Base-by-base conservation (phyloP, 73 alveolate species). In the Uronychia setigera region DNA sequence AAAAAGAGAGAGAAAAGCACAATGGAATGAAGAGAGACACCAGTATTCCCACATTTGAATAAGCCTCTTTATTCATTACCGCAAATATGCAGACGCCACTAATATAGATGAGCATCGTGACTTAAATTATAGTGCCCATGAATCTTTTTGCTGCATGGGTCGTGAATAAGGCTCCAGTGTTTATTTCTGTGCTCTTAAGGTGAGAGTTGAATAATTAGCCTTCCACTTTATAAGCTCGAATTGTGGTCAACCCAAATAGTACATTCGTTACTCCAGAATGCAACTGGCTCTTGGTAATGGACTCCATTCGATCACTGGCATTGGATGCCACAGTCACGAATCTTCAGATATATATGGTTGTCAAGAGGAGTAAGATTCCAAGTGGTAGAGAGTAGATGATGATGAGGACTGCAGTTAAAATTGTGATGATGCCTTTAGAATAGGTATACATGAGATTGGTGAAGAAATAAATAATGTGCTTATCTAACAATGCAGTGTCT, bases 401-500 rank as follows among this genome's bases (percentile, higher is more conserved):
- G 67, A 46, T 46, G 67, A 11, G 19, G n/a, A 46, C 5, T 11
- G 19, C 19, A 11, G 67, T 19, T 5, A 46, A 11, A 19, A 46
- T 46, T 5, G 67, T 11, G 19, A 46, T 46, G 67, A 46, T 11
- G n/a, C n/a, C 5, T 46, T 46, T 46, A 19, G 67, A 5, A 46
- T 46, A 46, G n/a, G 67, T 46, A 19, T 11, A 46, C 67, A 46
- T 46, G n/a, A 46, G n/a, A 5, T 11, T 46, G 5, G 67, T 11
- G n/a, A 46, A 11, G 67, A 46, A 19, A 19, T 46, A 46, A 46
- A 46, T 46, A 19, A 46, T 5, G n/a, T 46, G 67, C 19, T 46
- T 46, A 19, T 46, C 67, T 11, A 46, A 11, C 19, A 46, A 19
- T 5, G 19, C 67, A 11, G 19, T 19, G 67, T 96, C 99, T 35